Evolutionary conservation across 139 green algal genomes (phyloP).

Genomic region (Pseudopediastrum boryanum): DNA sequence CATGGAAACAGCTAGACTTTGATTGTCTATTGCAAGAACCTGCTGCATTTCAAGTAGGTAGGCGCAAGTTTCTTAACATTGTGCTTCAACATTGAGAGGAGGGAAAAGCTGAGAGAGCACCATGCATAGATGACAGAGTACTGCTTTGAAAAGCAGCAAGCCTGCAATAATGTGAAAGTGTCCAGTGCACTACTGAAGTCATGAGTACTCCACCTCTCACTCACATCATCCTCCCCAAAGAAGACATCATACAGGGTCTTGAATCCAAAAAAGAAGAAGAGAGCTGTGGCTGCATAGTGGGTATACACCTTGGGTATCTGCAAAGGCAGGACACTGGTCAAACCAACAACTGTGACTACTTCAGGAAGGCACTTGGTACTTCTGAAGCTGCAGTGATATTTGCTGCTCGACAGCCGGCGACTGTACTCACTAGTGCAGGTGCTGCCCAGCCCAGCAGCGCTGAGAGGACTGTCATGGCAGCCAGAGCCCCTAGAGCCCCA

Average conservation of each 20-base stretch:
- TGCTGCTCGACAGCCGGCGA: not conserved
- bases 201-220: not conserved
- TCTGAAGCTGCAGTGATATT: too few species aligned
- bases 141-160: too few species aligned
- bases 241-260: conserved; percentile 81
- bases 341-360: too few species aligned
- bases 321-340: too few species aligned
- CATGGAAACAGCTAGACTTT: too few species aligned
- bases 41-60: too few species aligned
- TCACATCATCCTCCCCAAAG: not conserved
- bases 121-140: too few species aligned
- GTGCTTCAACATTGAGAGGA: too few species aligned
- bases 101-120: too few species aligned
- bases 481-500: conserved; percentile 81
- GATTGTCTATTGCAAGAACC: too few species aligned
- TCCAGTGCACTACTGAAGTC: not conserved
- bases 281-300: conserved; percentile 79
- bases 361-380: too few species aligned
- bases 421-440: conserved; percentile 75
- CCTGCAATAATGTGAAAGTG: not conserved
- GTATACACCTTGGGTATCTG: conserved; percentile 90
- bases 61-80: too few species aligned
- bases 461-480: conserved; percentile 92
- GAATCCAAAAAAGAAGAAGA: conserved; percentile 94
- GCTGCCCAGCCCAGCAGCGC: conserved; percentile 86